Conservation (phyloP, 108 stramenopile genomes). For the Pseudonitzschia delicatissima region DNA sequence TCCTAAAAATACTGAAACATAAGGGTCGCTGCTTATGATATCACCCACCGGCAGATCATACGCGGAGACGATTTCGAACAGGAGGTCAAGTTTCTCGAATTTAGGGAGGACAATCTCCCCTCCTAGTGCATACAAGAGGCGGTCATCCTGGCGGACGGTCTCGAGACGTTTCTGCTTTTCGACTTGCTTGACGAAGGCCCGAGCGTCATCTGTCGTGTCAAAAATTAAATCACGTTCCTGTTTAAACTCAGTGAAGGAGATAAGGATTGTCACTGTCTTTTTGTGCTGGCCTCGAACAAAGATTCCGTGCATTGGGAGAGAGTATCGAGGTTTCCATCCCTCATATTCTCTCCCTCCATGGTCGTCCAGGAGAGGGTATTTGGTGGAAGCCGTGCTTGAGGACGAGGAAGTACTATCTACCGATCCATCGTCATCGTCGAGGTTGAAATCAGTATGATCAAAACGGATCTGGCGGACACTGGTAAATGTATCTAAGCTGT, state of each 20-base stretch:
- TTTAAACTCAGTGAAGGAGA: slow-evolving; percentile 26
- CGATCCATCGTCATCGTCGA: slow-evolving; percentile 23
- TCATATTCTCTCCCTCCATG: slow-evolving; percentile 30
- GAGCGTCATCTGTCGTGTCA: slow-evolving; percentile 46
- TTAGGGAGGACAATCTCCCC: slow-evolving; percentile 42
- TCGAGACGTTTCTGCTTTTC: slow-evolving; percentile 41
- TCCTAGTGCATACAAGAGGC: slow-evolving; percentile 36
- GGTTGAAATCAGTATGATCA: not conserved
- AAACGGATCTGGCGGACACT: not conserved
- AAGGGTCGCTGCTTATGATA: slow-evolving; percentile 61
- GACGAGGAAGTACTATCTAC: not conserved
- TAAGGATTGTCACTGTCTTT: slow-evolving; percentile 25
- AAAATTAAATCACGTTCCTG: slow-evolving; percentile 59
- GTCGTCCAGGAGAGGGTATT: slow-evolving; percentile 9
- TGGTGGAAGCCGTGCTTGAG: not conserved
- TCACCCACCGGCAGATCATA: slow-evolving; percentile 59
- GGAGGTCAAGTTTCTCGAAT: slow-evolving; percentile 38
- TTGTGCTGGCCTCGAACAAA: slow-evolving; percentile 35
- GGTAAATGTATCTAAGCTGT: not conserved
- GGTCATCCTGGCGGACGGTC: slow-evolving; percentile 30
- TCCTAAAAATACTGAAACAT: slow-evolving; percentile 46
- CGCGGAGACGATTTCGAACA: slow-evolving; percentile 76
- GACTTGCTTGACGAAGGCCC: slow-evolving; percentile 39
- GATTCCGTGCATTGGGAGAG: slow-evolving; percentile 42
- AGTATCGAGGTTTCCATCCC: slow-evolving; percentile 64